Evolutionary conservation across 2,329 filamentous ascomycete species (phyloP), one percentile per base, ranked within the genome.

Genomic region (Xylariaceae sp.): DNA sequence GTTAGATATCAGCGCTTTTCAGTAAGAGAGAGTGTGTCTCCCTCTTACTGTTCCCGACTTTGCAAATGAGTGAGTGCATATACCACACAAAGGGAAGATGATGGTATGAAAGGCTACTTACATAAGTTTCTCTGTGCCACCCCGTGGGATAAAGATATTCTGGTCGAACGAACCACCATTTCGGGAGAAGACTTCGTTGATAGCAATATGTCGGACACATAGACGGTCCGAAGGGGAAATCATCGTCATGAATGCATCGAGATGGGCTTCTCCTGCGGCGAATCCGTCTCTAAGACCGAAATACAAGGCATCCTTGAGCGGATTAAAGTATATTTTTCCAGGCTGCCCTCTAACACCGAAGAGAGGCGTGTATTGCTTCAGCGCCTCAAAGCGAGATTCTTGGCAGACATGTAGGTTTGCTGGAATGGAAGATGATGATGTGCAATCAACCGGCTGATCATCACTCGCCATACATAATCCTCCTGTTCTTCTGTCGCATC

Each of bases 221-320:
- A 66, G 66, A 41, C 77, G 65, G 52, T 78, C 72, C 10, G 14
- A 2, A 5, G 42, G 30, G 12, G 38, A 42, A 54, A 69, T 72
- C 58, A 76, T 65, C 45, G 68, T 61, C 62, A 77, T 66, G 57
- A 69, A 69, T 12, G 72, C 73, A 44, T 68, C 66, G 48, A 78
- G 72, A 53, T 76, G 69, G 6, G 73, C 66, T 48, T 71, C 68
- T 44, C 73, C 67, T 17, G 71, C 72, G 68, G 73, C 73, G 62
- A 68, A 72, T 45, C 73, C 74, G 22, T 70, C 59, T 31, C 71
- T 66, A 11, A 70, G 66, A 33, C 74, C 74, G 54, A 78, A 76
- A 58, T 73, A 77, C 45, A 78, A 64, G n/a, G 74, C 66, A 51
- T 78, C 75, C 44, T 57, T 58, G 12, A 56, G 45, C 0, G 68